phyloP scores from a whole-genome alignment of 345 rosid species.

The Turnera subulata region DNA sequence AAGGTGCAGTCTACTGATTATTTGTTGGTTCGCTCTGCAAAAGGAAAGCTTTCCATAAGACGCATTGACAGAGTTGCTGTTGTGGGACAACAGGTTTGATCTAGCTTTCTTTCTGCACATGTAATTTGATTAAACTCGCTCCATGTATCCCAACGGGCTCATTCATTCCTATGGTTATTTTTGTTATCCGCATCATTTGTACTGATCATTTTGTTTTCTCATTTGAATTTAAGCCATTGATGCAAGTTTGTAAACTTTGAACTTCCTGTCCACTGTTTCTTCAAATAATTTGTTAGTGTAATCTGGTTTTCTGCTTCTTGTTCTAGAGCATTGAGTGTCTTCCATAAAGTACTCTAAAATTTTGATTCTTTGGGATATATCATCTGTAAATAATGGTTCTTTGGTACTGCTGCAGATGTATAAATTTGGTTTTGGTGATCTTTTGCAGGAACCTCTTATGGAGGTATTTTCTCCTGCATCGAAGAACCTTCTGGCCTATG shows the following conservation, averaged over 20 bases:
- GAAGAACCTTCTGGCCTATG: slow-evolving; percentile 72
- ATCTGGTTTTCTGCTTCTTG: not conserved
- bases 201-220: no score
- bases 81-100: slow-evolving; percentile 91
- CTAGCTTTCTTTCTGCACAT: not conserved
- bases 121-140: not conserved
- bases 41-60: slow-evolving; percentile 89
- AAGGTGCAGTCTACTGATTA: slow-evolving; percentile 81
- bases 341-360: not conserved
- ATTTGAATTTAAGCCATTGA: no score
- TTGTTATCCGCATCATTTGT: not conserved
- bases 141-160: no score
- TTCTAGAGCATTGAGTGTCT: not conserved
- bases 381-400: not conserved
- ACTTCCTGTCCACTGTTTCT: no score
- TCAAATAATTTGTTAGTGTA: no score
- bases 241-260: no score
- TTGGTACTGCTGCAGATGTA: not conserved
- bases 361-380: no score
- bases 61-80: slow-evolving; percentile 86
- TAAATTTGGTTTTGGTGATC: not conserved
- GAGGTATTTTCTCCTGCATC: slow-evolving; percentile 88
- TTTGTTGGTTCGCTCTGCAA: slow-evolving; percentile 85
- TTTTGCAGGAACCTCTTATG: slow-evolving; percentile 82
- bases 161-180: not conserved